phyloP scores from a whole-genome alignment of 1,284 basidiomycete species.

The Omphalotus olearius region DNA sequence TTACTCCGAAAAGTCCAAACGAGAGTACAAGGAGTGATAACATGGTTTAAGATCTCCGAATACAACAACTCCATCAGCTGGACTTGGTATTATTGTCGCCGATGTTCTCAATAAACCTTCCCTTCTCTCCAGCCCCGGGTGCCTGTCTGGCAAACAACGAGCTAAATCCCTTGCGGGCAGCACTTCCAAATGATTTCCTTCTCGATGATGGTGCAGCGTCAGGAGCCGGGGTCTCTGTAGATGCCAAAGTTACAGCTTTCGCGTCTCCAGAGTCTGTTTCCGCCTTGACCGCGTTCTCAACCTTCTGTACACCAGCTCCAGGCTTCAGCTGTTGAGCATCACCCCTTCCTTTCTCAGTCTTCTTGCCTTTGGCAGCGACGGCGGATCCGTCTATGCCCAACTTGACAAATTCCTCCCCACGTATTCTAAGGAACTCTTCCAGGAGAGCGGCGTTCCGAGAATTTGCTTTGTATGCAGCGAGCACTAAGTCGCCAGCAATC shows the following conservation, averaged over 20 bases:
- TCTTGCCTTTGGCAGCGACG: slow-evolving; percentile 8
- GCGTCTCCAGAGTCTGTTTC: slow-evolving; percentile 17
- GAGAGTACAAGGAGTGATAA: too few species aligned
- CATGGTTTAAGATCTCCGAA: too few species aligned
- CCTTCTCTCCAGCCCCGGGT: slow-evolving; percentile 19
- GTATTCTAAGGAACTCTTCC: slow-evolving; percentile 66
- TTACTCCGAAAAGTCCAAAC: too few species aligned
- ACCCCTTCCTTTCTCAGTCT: slow-evolving; percentile 19
- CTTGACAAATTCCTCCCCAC: slow-evolving; percentile 62
- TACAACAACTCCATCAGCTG: not conserved
- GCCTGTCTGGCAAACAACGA: slow-evolving; percentile 16
- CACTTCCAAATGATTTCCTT: slow-evolving; percentile 14
- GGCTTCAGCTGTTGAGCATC: slow-evolving; percentile 47
- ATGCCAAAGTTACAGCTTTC: not conserved
- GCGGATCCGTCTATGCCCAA: slow-evolving; percentile 25
- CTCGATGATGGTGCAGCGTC: not conserved
- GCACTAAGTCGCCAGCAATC: slow-evolving; percentile 71
- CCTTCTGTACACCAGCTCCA: slow-evolving; percentile 39
- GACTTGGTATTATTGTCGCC: slow-evolving; percentile 5
- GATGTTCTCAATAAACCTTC: slow-evolving; percentile 26
- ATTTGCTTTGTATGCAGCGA: slow-evolving; percentile 85
- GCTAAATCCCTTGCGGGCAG: slow-evolving; percentile 11
- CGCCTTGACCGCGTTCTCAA: slow-evolving; percentile 26
- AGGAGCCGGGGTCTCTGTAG: slow-evolving; percentile 12
- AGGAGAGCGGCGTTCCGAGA: slow-evolving; percentile 79